These are phyloP conservation scores for Lolium rigidum DNA, from an alignment of 176 grass and related monocot species.

Conservation along the genomic window DNA sequence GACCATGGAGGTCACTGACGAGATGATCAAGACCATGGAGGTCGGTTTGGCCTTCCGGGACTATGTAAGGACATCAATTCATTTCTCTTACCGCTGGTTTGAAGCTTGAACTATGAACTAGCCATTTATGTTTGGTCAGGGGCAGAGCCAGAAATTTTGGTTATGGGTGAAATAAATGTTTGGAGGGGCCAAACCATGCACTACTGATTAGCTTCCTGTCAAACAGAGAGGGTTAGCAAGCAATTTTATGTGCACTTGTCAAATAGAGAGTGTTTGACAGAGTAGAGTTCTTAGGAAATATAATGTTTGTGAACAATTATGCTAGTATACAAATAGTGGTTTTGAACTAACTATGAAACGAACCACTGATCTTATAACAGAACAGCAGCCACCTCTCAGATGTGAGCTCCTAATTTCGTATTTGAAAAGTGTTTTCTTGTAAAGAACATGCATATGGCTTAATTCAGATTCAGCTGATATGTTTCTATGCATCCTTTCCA, in stretches of 20 bases:
- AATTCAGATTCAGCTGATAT: conserved; percentile 1
- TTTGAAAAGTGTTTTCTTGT: background rate
- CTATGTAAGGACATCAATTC: conserved; percentile 58
- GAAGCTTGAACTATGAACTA: background rate
- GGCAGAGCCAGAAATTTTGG: too few relatives aligned
- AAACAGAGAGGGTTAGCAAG: too few relatives aligned
- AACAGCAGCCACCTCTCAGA: background rate
- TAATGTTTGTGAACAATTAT: conserved; percentile 4
- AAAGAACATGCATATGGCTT: conserved; percentile 19
- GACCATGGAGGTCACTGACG: conserved; percentile 85
- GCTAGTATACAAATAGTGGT: background rate
- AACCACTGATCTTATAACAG: background rate
- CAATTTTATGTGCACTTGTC: too few relatives aligned
- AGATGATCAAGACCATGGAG: conserved; percentile 98
- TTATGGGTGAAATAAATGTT: too few relatives aligned
- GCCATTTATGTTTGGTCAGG: background rate
- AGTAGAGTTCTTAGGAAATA: background rate
- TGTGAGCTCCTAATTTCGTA: background rate
- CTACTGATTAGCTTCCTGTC: too few relatives aligned
- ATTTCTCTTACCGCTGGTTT: background rate
- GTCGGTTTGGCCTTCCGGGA: conserved; percentile 94
- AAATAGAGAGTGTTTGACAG: background rate
- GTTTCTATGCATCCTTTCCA: conserved; percentile 19
- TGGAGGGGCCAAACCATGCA: too few relatives aligned
- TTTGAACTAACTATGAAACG: background rate